Conservation (phyloP, 257 asterid genomes). For the Anisodus acutangulus region DNA sequence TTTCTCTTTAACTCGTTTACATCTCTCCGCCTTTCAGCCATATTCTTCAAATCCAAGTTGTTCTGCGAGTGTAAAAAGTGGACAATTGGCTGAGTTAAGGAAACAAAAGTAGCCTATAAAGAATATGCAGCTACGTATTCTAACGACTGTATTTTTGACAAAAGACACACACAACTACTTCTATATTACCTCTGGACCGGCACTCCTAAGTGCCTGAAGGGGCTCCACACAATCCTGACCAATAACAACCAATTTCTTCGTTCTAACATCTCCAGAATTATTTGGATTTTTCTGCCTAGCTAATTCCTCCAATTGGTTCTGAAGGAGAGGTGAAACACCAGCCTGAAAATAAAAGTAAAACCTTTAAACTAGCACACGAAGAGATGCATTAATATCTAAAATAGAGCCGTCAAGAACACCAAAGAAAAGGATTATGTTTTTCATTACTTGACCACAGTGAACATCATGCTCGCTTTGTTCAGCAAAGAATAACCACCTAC, state of each 20-base stretch:
- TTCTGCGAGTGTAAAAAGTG: constrained; percentile 29
- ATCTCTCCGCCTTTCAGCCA: constrained; percentile 46
- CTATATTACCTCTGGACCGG: constrained; percentile 48
- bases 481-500: neutral
- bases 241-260: constrained; percentile 70
- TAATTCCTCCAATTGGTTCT: constrained; percentile 77
- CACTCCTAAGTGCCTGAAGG: constrained; percentile 81
- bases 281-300: constrained; percentile 51
- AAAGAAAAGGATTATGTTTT: neutral
- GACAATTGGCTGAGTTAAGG: neutral
- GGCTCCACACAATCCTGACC: constrained; percentile 97
- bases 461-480: neutral
- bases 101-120: neutral
- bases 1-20: constrained; percentile 45
- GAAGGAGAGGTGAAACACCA: constrained; percentile 85
- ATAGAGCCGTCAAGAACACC: neutral
- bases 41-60: constrained; percentile 43
- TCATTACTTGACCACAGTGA: neutral
- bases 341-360: constrained; percentile 51
- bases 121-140: neutral
- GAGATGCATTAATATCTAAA: neutral
- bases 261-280: constrained; percentile 51
- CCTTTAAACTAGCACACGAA: neutral
- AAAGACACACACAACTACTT: neutral
- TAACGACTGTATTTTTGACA: neutral